Conservation (phyloP, 2,329 filamentous ascomycete species). For the Eutypa lata region DNA sequence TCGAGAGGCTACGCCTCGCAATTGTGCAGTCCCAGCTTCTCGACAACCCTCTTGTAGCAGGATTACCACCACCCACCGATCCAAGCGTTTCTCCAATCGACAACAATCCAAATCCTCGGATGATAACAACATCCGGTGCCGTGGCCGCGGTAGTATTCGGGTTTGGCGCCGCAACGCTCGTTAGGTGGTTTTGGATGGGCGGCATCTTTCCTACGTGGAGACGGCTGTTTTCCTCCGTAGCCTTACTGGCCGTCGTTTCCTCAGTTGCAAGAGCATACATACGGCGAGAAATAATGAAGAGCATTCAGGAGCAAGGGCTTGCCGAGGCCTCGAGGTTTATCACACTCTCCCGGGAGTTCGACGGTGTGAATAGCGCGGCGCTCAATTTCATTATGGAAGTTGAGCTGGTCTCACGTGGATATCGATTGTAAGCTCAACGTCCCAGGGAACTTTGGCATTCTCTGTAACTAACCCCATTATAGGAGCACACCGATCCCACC, state of each 20-base stretch:
- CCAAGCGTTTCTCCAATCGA: constrained; percentile 13
- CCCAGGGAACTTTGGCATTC: background rate
- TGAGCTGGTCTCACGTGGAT: constrained; percentile 30
- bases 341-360: constrained; percentile 26
- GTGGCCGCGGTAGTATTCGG: constrained; percentile 27
- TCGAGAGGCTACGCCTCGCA: constrained; percentile 30
- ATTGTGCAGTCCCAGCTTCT: constrained; percentile 31
- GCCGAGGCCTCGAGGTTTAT: constrained; percentile 26
- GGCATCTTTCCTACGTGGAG: constrained; percentile 25
- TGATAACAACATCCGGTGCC: constrained; percentile 26
- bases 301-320: constrained; percentile 28
- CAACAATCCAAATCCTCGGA: constrained; percentile 21
- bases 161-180: constrained; percentile 24
- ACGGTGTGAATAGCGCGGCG: constrained; percentile 30
- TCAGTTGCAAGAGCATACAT: constrained; percentile 24
- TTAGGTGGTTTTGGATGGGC: constrained; percentile 25
- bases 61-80: constrained; percentile 20
- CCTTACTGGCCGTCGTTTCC: constrained; percentile 14
- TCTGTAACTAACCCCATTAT: constrained; percentile 11
- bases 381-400: constrained; percentile 34
- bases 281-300: constrained; percentile 27
- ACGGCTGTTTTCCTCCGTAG: constrained; percentile 19
- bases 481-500: constrained; percentile 88
- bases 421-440: constrained; percentile 29
- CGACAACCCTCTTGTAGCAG: constrained; percentile 28